Base-by-base conservation (phyloP, 139 green algal genomes). In the Chlorella sp. region DNA sequence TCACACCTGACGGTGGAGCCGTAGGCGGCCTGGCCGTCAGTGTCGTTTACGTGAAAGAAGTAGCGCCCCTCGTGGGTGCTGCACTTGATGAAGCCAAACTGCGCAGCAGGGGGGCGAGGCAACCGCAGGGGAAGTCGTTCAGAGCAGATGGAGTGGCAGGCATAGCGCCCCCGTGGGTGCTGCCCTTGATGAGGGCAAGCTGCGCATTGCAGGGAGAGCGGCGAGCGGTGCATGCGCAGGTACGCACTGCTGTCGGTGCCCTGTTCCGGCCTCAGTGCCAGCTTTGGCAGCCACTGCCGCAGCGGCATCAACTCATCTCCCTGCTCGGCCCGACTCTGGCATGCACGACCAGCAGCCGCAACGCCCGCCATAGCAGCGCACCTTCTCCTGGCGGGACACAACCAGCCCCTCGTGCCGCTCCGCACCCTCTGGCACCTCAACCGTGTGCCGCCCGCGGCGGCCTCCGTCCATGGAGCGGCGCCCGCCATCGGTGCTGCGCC, bases 81-180 rank as follows among this genome's bases (percentile, higher is more conserved):
- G 74, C 65, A 75, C 81, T 90, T 90, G 81, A 90, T 87, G 54
- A 90, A 90, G 0, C 86, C 86, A 80, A 87, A 90, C 80, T 86
- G 82, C 56, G 28, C 1, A 7, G 34, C 0, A 41, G 46, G 34
- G 40, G 40, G 56, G 56, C 44, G 73, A 3, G 30, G 32, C 19
- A 32, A 67, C 19, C 32, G 32, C 19, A 22, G 22, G 58, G 16
- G 58, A 5, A 32, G 17, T 32, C 32, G 58, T 9, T 67, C 58
- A 67, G 58, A 73, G 30, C 5, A 41, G 65, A 43, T n/a, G n/a
- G n/a, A 68, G 60, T 20, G 60, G n/a, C n/a, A n/a, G n/a, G n/a
- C n/a, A n/a, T n/a, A n/a, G n/a, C n/a, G n/a, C n/a, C n/a, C n/a
- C n/a, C n/a, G n/a, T n/a, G n/a, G n/a, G n/a, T n/a, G n/a, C n/a